Conservation (phyloP, 2,329 filamentous ascomycete genomes). For the Rutstroemia sp. region DNA sequence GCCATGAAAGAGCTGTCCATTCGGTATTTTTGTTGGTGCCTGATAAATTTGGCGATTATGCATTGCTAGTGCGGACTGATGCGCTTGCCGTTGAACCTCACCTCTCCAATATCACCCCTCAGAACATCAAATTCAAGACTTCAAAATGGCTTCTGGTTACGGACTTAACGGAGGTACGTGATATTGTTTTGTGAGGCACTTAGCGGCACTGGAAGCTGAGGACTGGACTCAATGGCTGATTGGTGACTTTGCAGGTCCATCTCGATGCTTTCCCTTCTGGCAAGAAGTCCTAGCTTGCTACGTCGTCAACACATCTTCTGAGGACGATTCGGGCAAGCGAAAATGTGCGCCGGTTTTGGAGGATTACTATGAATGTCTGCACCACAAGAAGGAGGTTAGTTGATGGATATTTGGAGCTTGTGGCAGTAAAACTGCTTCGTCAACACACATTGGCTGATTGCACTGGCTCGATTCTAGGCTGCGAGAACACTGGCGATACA, state of each 20-base stretch:
- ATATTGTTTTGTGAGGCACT: background rate
- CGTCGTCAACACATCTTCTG: slow-evolving; percentile 79
- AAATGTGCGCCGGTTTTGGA: slow-evolving; percentile 82
- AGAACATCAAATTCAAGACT: slow-evolving; percentile 18
- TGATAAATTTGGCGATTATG: background rate
- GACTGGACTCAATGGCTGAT: slow-evolving; percentile 20
- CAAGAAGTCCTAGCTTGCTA: slow-evolving; percentile 98
- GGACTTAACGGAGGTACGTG: slow-evolving; percentile 70
- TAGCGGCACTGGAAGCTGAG: background rate
- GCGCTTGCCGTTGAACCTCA: slow-evolving; percentile 16
- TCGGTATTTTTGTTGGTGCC: slow-evolving; percentile 11
- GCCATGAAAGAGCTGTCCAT: background rate
- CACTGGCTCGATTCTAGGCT: slow-evolving; percentile 38
- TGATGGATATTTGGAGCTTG: background rate
- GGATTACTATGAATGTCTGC: slow-evolving; percentile 98
- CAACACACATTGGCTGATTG: background rate
- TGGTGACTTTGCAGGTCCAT: slow-evolving; percentile 23
- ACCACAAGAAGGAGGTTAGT: slow-evolving; percentile 96
- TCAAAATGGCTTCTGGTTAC: slow-evolving; percentile 70
- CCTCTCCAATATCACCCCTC: slow-evolving; percentile 12
- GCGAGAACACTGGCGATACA: slow-evolving; percentile 74
- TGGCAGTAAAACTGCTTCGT: background rate
- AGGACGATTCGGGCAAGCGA: slow-evolving; percentile 73
- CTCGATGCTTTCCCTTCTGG: slow-evolving; percentile 98
- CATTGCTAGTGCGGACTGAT: background rate